Base-by-base conservation (phyloP, 257 asterid species). In the Solanum verrucosum region DNA sequence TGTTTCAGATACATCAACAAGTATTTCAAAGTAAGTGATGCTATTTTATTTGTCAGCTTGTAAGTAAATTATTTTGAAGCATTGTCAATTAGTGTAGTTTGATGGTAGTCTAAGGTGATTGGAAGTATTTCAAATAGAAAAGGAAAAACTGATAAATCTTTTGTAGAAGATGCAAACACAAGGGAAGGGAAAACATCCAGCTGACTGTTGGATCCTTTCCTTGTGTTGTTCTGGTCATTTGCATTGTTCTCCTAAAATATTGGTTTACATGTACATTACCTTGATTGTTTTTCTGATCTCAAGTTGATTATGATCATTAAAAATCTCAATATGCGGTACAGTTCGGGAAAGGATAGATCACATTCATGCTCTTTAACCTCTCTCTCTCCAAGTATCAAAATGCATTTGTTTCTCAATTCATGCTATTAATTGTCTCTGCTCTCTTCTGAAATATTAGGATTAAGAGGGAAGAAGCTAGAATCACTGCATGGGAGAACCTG, bases 401-500 rank as follows among this genome's bases (percentile, higher is more conserved):
- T 82, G 27, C 29, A 82, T 29, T 49, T 49, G 70, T 49, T 82
- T 72, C 25, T 71, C 60, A 81, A 87, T 78, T 67, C 83, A 79
- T 79, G 83, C 52, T 67, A 81, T 34, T 31, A 42, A 78, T 60
- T 85, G 34, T 7, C 73, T 68, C 65, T 60, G 83, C 83, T 89
- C 63, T 29, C 29, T 81, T 81, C 70, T 5, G 42, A 82, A 18
- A 88, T 93, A 87, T 74, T 92, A 94, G 97, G 91, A 83, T 91
- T 87, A 92, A 87, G 90, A 90, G 95, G 87, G 96, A 95, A 91
- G 96, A 95, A 91, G 94, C 97, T 63, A 95, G 91, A 87, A 94
- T 95, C 83, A 84, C 93, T 20, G 97, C 97, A 25, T 95, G 98
- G 98, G 98, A 95, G 92, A 94, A 94, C 88, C 91, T 95, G 88